phyloP scores from a whole-genome alignment of 345 rosid genomes.

The Syzygium jambos region DNA sequence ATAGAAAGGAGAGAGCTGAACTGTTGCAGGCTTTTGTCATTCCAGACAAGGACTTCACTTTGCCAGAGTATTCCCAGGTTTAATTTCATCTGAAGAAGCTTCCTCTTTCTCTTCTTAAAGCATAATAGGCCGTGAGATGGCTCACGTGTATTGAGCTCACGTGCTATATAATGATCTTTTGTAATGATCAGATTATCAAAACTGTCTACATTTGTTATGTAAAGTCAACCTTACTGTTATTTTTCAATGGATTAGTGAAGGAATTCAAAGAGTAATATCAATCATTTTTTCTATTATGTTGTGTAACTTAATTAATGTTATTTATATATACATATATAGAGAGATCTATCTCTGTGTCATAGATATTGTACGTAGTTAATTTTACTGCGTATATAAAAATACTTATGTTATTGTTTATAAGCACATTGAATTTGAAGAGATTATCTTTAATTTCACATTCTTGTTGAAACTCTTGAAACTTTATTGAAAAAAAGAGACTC shows the following conservation, averaged over 20 bases:
- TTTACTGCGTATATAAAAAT: neutral
- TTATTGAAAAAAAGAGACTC: neutral
- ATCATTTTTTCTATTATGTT: neutral
- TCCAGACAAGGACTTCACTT: constrained; percentile 6
- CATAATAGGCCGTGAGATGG: neutral
- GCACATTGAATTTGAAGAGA: neutral
- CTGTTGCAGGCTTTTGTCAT: constrained; percentile 14
- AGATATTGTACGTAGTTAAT: neutral
- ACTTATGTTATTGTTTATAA: neutral
- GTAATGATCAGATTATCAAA: neutral
- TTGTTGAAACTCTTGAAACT: neutral
- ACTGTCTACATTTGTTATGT: neutral
- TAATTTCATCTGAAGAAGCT: neutral
- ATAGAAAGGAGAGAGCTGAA: too few species aligned
- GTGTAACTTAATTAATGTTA: neutral
- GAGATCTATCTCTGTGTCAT: neutral
- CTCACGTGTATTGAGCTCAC: neutral
- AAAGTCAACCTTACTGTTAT: neutral
- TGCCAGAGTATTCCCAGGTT: constrained; percentile 9
- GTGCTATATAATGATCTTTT: neutral
- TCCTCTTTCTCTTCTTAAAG: neutral
- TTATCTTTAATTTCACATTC: neutral
- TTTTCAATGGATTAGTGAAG: constrained; percentile 3
- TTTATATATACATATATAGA: neutral
- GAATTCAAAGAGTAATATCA: neutral